Percentiles rank a stretch among this genome's conserved stretches.
Evolutionary conservation across 2,329 filamentous ascomycete species (phyloP).

Genomic region (Proliferodiscus dingleyae): DNA sequence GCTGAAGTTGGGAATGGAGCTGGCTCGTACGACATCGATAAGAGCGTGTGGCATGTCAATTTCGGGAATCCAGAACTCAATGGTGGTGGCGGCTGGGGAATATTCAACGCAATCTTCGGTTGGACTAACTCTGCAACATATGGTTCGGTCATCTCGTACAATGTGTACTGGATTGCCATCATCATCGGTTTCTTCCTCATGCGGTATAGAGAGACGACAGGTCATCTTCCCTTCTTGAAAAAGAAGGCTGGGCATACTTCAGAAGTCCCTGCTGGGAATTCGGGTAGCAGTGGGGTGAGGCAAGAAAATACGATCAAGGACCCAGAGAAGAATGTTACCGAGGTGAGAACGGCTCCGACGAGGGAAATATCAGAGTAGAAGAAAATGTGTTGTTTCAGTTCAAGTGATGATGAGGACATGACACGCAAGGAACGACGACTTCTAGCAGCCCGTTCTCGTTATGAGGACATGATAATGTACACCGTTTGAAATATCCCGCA

Average conservation of each 20-base stretch:
- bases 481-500: too few species aligned
- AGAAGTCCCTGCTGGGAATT: not conserved
- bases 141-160: constrained; percentile 82
- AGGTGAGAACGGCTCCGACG: constrained; percentile 6
- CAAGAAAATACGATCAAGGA: not conserved
- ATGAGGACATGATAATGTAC: too few species aligned
- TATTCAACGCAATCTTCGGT: constrained; percentile 81
- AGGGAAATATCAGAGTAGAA: constrained; percentile 12
- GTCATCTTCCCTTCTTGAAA: constrained; percentile 38
- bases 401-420: not conserved
- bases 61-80: constrained; percentile 73
- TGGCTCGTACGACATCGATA: constrained; percentile 73
- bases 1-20: constrained; percentile 60
- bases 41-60: constrained; percentile 80
- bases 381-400: not conserved
- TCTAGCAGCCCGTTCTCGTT: too few species aligned
- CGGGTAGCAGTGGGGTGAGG: constrained; percentile 4
- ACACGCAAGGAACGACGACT: not conserved
- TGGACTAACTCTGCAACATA: constrained; percentile 89
- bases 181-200: constrained; percentile 61
- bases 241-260: constrained; percentile 1
- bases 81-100: constrained; percentile 75
- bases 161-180: constrained; percentile 76
- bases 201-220: constrained; percentile 60
- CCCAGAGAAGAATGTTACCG: constrained; percentile 5